phyloP scores from a whole-genome alignment of 2,329 filamentous ascomycete species.

The Stagonosporopsis cucurbitacearum region DNA sequence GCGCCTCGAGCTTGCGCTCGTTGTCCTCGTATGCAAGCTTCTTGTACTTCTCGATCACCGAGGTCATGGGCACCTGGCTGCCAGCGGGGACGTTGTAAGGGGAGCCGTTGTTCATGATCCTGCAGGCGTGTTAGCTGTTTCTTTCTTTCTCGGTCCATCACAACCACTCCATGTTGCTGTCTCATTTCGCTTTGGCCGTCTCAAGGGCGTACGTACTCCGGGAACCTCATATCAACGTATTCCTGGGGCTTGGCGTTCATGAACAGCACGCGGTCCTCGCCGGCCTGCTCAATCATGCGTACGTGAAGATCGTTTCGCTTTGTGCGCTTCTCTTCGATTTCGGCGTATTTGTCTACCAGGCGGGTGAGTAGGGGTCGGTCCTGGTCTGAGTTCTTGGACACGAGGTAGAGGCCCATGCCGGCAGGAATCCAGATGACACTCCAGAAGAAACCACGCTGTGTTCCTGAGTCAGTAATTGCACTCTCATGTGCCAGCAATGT shows the following conservation, averaged over 20 bases:
- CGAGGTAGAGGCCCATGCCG: conserved; percentile 53
- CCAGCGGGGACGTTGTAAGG: conserved; percentile 71
- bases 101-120: conserved; percentile 67
- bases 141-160: not conserved
- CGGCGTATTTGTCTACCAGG: conserved; percentile 63
- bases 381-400: conserved; percentile 51
- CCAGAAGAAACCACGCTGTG: conserved; percentile 59
- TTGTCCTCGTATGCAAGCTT: conserved; percentile 63
- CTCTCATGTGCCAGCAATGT: not conserved
- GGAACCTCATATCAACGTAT: conserved; percentile 64
- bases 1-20: conserved; percentile 59
- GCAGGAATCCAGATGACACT: conserved; percentile 56
- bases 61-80: conserved; percentile 63
- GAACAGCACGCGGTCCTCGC: conserved; percentile 67
- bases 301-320: conserved; percentile 67
- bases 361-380: conserved; percentile 54
- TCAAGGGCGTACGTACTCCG: conserved; percentile 63
- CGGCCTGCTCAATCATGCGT: conserved; percentile 67
- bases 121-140: conserved; percentile 43
- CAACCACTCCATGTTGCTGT: not conserved
- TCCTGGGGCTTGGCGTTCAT: conserved; percentile 54
- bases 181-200: not conserved
- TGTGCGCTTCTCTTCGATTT: conserved; percentile 60
- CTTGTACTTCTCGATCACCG: conserved; percentile 68
- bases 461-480: conserved; percentile 31